Evolutionary conservation across 78 protist species (phyloP).

Genomic region (Protostelium mycophagum): DNA sequence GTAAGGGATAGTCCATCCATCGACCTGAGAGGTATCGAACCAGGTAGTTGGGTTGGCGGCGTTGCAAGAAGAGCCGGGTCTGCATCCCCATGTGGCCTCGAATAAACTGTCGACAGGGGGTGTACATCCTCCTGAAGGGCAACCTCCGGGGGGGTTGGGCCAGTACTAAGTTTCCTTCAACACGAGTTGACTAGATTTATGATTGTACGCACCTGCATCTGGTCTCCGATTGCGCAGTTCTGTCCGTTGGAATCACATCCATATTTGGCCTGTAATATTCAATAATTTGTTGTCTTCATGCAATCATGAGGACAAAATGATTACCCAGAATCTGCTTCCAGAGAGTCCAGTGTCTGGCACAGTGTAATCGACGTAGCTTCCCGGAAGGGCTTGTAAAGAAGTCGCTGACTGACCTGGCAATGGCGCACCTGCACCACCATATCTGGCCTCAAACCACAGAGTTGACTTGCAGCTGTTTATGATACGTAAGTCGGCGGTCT

Average conservation of each 20-base stretch:
- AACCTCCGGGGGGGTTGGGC: neutral
- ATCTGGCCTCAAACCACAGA: neutral
- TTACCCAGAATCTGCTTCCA: neutral
- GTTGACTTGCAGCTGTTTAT: neutral
- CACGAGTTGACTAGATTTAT: too few species aligned
- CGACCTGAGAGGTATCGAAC: neutral
- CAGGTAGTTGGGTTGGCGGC: neutral
- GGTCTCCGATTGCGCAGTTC: neutral
- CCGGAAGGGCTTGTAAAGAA: neutral
- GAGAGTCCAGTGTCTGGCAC: neutral
- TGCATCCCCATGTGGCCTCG: neutral
- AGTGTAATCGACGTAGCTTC: neutral
- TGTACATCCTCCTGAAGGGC: neutral
- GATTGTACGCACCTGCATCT: too few species aligned
- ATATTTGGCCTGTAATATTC: too few species aligned
- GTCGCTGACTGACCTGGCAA: neutral
- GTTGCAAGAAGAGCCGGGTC: neutral
- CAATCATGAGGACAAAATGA: too few species aligned
- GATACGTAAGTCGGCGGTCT: neutral
- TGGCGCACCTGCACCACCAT: neutral
- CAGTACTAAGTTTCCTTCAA: too few species aligned
- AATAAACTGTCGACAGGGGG: neutral
- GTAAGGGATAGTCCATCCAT: neutral
- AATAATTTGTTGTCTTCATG: too few species aligned
- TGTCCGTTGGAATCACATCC: neutral